These are phyloP conservation scores for Dendrobium chrysotoxum DNA, from an alignment of 106 monocot species.

Conservation along the genomic window DNA sequence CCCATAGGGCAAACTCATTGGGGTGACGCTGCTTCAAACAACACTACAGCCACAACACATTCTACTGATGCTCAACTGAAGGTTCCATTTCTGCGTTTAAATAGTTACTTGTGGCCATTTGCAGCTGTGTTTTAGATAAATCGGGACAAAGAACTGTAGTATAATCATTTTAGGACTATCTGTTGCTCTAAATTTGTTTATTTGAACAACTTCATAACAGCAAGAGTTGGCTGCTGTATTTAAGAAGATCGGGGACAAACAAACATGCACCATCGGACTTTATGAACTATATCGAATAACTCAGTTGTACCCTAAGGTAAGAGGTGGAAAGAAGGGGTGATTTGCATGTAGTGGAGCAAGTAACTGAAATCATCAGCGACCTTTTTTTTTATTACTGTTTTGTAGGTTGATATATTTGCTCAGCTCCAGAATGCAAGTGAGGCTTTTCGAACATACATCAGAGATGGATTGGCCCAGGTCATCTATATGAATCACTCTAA, in stretches of 20 bases:
- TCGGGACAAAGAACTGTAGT: neutral
- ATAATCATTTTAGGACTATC: neutral
- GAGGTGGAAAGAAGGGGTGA: no score
- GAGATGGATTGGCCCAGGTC: slow-evolving; percentile 93
- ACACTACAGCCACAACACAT: slow-evolving; percentile 51
- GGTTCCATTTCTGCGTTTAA: slow-evolving; percentile 26
- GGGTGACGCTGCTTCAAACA: slow-evolving; percentile 88
- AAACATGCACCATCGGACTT: slow-evolving; percentile 91
- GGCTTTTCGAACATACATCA: slow-evolving; percentile 94
- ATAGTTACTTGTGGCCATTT: neutral
- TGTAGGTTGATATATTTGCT: slow-evolving; percentile 94
- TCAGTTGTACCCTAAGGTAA: slow-evolving; percentile 92
- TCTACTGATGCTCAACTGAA: slow-evolving; percentile 96
- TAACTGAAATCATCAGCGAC: neutral
- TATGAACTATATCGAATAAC: slow-evolving; percentile 95
- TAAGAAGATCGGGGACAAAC: slow-evolving; percentile 99
- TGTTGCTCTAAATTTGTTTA: neutral
- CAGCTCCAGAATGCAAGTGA: slow-evolving; percentile 99
- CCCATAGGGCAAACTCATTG: slow-evolving; percentile 87
- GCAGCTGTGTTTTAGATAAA: neutral
- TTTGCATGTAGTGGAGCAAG: neutral
- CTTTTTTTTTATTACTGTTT: neutral
- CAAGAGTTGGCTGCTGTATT: slow-evolving; percentile 99
- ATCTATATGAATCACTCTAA: neutral
- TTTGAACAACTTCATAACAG: slow-evolving; percentile 29